A percentile compares a stretch with the other conserved stretches of the same genome.
phyloP scores from a whole-genome alignment of 1,284 basidiomycete genomes.

The Apiotrichum sp. region DNA sequence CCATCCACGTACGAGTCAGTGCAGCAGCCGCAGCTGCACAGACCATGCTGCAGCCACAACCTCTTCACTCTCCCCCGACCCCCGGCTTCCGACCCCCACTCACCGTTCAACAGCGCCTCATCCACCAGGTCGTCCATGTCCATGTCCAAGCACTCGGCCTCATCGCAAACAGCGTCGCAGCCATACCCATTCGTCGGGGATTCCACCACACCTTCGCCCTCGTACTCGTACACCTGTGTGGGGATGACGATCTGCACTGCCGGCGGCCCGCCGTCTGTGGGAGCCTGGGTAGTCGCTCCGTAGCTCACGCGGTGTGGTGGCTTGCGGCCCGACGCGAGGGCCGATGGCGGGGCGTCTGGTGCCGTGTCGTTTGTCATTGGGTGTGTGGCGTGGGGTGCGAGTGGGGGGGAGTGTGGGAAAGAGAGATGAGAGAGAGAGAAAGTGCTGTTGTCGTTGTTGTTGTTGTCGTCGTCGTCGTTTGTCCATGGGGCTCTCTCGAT shows the following conservation, averaged over 20 bases:
- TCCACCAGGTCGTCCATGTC: slow-evolving; percentile 1
- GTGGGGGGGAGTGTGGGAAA: no score
- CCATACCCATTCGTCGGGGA: neutral
- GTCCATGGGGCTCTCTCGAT: neutral
- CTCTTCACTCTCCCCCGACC: no score
- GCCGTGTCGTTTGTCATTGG: no score
- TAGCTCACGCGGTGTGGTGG: slow-evolving; percentile 3
- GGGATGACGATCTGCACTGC: slow-evolving; percentile 5
- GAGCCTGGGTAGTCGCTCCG: slow-evolving; percentile 5
- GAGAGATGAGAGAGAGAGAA: no score
- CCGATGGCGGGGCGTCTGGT: neutral
- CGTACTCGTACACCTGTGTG: neutral
- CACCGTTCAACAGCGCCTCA: slow-evolving; percentile 5
- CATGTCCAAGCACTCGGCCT: neutral
- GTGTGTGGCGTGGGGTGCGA: no score
- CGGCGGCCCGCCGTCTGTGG: neutral
- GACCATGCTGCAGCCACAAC: no score
- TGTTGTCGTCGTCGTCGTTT: no score
- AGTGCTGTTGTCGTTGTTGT: no score
- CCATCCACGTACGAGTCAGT: no score
- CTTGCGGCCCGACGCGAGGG: neutral
- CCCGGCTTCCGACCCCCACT: neutral
- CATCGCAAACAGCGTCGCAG: neutral
- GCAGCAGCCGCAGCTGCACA: no score
- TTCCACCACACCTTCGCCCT: neutral